Percentiles rank a stretch among this genome's conserved stretches.
These are phyloP conservation scores for Periconia digitata DNA, from an alignment of 2,329 filamentous ascomycete genomes.

Conservation along the genomic window DNA sequence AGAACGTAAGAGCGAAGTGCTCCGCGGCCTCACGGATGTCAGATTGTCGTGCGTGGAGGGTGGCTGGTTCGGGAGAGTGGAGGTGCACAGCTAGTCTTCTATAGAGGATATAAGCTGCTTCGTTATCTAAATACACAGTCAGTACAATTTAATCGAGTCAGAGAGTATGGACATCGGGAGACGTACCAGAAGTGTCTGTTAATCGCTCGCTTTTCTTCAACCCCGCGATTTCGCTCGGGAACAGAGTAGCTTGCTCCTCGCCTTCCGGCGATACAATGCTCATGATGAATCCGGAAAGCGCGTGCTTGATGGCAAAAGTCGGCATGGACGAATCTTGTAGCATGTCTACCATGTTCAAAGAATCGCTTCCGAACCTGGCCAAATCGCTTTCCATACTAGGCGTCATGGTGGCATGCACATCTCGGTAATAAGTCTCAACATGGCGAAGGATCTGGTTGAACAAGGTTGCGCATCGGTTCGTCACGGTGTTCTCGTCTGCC, in stretches of 20 bases:
- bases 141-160: neutral
- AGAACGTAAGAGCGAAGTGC: conserved; percentile 38
- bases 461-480: conserved; percentile 19
- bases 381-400: conserved; percentile 35
- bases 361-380: conserved; percentile 24
- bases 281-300: conserved; percentile 28
- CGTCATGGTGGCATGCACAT: conserved; percentile 37
- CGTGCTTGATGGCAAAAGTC: conserved; percentile 34
- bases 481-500: conserved; percentile 25
- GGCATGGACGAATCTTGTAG: conserved; percentile 26
- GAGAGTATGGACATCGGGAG: neutral
- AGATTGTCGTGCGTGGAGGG: conserved; percentile 12
- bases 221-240: conserved; percentile 26
- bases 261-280: conserved; percentile 20
- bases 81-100: conserved; percentile 30
- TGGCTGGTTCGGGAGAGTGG: conserved; percentile 15
- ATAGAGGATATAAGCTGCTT: conserved; percentile 26
- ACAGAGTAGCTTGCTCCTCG: conserved; percentile 19
- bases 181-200: conserved; percentile 7
- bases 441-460: conserved; percentile 32
- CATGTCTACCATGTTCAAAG: conserved; percentile 25
- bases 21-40: conserved; percentile 37
- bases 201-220: conserved; percentile 10
- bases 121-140: conserved; percentile 10
- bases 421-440: conserved; percentile 36